Percentiles rank a stretch among this genome's conserved stretches.
phyloP scores from a whole-genome alignment of 208 protist species.

The Leishmania martiniquensis region DNA sequence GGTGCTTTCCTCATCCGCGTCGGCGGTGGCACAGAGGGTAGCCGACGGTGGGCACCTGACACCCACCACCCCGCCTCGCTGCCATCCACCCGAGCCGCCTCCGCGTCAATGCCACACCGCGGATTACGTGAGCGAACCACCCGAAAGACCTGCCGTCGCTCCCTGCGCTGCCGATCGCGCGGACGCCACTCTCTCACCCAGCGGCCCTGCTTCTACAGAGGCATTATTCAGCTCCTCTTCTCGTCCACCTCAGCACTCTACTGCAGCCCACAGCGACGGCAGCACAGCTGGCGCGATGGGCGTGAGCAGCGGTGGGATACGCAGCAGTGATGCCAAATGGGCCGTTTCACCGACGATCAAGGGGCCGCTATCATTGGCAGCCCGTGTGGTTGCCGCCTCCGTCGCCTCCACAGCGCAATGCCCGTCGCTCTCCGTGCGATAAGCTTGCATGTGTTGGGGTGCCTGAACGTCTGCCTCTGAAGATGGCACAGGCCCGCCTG shows the following conservation, averaged over 20 bases:
- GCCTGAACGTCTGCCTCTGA: not conserved
- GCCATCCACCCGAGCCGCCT: constrained; percentile 27
- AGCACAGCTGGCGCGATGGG: not conserved
- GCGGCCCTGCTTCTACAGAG: not conserved
- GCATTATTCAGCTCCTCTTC: not conserved
- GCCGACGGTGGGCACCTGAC: not conserved
- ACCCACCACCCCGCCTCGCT: not conserved
- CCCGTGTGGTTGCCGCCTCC: not conserved
- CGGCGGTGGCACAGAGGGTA: not conserved
- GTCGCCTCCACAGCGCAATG: not conserved
- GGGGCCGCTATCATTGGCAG: not conserved
- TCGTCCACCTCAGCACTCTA: not conserved
- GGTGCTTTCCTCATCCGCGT: not conserved
- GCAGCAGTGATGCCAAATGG: not conserved
- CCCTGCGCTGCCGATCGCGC: not conserved
- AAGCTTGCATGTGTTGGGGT: not conserved
- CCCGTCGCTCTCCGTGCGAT: not conserved
- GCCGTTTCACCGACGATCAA: not conserved
- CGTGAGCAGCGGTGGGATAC: not conserved
- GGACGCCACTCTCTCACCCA: not conserved
- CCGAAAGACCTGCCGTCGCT: not conserved
- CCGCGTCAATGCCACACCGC: constrained; percentile 21
- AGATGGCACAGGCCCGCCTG: not conserved
- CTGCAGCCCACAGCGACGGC: not conserved
- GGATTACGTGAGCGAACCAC: not conserved